phyloP scores from a whole-genome alignment of 2,329 filamentous ascomycete species.

The Trichoderma semiorbis region DNA sequence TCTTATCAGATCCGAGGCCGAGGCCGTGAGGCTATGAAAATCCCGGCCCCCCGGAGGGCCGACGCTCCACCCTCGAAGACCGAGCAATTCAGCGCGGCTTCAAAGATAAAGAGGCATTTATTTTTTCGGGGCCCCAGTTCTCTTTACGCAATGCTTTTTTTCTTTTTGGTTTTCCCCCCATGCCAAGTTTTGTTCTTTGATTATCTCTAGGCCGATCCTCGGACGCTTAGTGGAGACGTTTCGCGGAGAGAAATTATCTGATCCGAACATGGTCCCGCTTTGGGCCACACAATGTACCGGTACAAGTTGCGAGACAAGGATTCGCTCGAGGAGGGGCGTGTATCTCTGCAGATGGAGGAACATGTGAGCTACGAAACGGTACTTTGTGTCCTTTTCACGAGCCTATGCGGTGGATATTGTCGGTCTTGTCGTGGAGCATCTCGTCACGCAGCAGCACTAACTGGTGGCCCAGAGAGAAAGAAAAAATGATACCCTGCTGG shows the following conservation, averaged over 20 bases:
- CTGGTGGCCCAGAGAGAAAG: background rate
- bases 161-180: background rate
- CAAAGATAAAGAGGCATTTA: background rate
- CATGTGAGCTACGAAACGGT: background rate
- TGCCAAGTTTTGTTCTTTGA: background rate
- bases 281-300: conserved; percentile 8
- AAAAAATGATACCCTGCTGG: background rate
- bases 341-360: background rate
- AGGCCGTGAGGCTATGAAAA: conserved; percentile 9
- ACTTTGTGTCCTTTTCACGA: background rate
- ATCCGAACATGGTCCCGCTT: conserved; percentile 29
- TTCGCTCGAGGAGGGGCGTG: background rate
- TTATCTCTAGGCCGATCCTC: conserved; percentile 4
- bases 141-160: background rate
- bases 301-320: background rate
- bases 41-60: background rate
- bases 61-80: conserved; percentile 16
- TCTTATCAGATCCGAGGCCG: conserved; percentile 19
- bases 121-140: background rate
- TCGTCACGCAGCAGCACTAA: background rate
- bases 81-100: conserved; percentile 18
- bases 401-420: conserved; percentile 9
- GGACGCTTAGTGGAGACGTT: conserved; percentile 5
- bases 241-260: conserved; percentile 34
- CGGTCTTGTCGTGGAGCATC: background rate